phyloP scores from a whole-genome alignment of 176 grass and related monocot genomes.

The Thinopyrum elongatum region DNA sequence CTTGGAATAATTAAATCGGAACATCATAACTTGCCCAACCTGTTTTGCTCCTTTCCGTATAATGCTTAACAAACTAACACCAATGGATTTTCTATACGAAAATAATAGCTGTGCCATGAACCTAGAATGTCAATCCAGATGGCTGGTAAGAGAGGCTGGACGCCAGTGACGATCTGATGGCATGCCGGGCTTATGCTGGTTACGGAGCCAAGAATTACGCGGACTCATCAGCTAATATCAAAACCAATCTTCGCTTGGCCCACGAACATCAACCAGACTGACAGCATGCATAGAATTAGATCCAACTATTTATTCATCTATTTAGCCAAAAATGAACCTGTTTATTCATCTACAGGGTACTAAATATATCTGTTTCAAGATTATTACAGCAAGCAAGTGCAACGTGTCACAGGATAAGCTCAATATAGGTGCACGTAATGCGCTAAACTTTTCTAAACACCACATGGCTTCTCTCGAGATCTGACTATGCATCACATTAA shows the following conservation, averaged over 20 bases:
- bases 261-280: too few species aligned
- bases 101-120: neutral
- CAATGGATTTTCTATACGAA: neutral
- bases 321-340: neutral
- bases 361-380: conserved; percentile 1
- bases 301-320: neutral
- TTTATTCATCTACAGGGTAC: neutral
- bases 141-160: neutral
- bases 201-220: too few species aligned
- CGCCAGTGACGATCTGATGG: neutral
- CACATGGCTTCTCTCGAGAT: conserved; percentile 4
- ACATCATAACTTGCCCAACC: neutral
- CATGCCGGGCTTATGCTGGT: neutral
- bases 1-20: neutral
- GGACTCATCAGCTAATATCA: too few species aligned
- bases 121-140: neutral
- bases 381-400: neutral
- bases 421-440: neutral
- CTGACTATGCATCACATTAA: neutral
- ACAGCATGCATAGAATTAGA: too few species aligned
- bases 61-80: neutral
- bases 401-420: neutral
- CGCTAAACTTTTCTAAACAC: neutral
- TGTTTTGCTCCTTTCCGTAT: too few species aligned
- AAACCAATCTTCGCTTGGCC: too few species aligned